Base-by-base conservation (phyloP, 164 flowering plant species). In the Hamamelis virginiana region DNA sequence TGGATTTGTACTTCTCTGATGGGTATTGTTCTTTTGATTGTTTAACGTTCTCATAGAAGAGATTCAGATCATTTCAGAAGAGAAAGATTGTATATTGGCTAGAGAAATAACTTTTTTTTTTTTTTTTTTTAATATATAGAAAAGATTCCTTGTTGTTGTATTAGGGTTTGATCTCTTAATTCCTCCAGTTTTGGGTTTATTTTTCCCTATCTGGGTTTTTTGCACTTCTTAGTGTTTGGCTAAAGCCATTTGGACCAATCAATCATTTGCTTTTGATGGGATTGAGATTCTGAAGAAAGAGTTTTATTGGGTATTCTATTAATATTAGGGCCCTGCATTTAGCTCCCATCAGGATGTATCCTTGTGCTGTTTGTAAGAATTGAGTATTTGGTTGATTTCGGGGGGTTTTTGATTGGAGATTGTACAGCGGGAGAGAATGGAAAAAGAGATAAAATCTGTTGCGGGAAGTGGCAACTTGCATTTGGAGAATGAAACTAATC, bases 391-490 rank as follows among this genome's bases (percentile, higher is more conserved):
- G 44, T 66, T 63, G 19, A 38, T 61, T 69, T 23, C 38, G n/a
- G 0, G 0, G 21, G 50, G 48, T 22, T n/a, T 9, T 48, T 14
- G 18, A n/a, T 13, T 48, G 23, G 50, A 41, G 25, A 15, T 45
- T 44, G 41, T 71, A 26, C 44, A 67, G 67, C n/a, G 65, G 45
- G 62, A 44, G 19, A 64, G 28, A 25, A 82, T 82, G 85, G 84
- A 78, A 52, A 77, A 80, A 19, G 77, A 75, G 59, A 73, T 66
- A 5, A 63, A 28, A 15, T 70, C 64, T 19, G 71, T 64, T 4
- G 69, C 1, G 15, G 72, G 48, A 25, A 48, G 58, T 28, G 74
- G 74, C 0, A 71, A 66, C 16, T 48, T 78, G 74, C 26, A 65
- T 57, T 62, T 70, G 23, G 79, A 33, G 45, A 72, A 75, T 64